Base-by-base conservation (phyloP, 352 stramenopile species). In the Phytophthora pseudosyringae region DNA sequence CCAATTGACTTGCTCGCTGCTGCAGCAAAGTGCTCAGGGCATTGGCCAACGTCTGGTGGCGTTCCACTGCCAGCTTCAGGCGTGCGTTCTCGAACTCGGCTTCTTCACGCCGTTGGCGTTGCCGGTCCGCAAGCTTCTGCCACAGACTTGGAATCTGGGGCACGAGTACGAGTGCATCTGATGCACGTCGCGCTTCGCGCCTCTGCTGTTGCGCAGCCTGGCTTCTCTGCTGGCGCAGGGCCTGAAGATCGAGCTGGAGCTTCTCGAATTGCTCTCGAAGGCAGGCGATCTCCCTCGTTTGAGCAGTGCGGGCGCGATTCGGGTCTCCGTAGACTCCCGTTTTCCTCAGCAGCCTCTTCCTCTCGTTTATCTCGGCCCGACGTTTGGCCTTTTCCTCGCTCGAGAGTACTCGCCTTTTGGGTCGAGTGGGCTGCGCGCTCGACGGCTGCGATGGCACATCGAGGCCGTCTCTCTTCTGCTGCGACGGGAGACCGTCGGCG, bases 191-290 rank as follows among this genome's bases (percentile, higher is more conserved):
- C 6, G 21, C 5, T 44, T 26, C 38, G 12, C 12, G n/a, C 38
- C 6, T 43, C 13, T 38, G 26, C 13, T 44, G 29, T 44, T 32
- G n/a, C 32, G 16, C 5, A 8, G 12, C 6, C 15, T n/a, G 15
- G 45, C 36, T n/a, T 41, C 33, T 46, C 9, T 48, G n/a, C n/a
- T 9, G 11, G 13, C 21, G 25, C 16, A 67, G n/a, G 1, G 43
- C 13, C 28, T 62, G 36, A 6, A 84, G 56, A 3, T 72, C 60
- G 9, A 67, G 35, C 33, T 75, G 48, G 10, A 82, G 59, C 41
- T 81, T 67, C 13, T 52, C 44, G 7, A 83, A 62, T 49, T 81
- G 55, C 16, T 51, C 44, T 5, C 73, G 71, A 11, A 87, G 60
- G 16, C 67, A 72, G 1, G 56, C 16, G 18, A 82, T 67, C 65